These are phyloP conservation scores for Spiromastix sp. DNA, from an alignment of 2,329 filamentous ascomycete genomes.

Conservation along the genomic window DNA sequence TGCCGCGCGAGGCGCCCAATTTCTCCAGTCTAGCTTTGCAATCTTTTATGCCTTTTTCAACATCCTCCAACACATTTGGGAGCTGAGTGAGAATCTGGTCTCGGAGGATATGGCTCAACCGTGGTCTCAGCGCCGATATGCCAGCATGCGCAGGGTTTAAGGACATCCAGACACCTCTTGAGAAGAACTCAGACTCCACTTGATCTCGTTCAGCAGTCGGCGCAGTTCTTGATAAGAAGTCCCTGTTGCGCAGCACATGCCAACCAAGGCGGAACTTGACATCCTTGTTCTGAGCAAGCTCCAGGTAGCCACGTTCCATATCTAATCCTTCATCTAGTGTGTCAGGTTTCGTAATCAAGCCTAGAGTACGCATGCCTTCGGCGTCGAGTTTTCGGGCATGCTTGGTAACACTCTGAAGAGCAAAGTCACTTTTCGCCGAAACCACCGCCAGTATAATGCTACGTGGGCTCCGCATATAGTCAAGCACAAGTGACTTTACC, in stretches of 20 bases:
- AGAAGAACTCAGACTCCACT: constrained; percentile 17
- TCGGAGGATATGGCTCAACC: constrained; percentile 18
- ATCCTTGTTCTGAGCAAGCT: constrained; percentile 17
- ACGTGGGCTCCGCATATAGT: constrained; percentile 48
- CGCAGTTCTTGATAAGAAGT: constrained; percentile 9
- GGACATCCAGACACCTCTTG: constrained; percentile 13
- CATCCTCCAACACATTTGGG: constrained; percentile 16
- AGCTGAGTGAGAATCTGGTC: constrained; percentile 19
- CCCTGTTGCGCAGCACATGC: constrained; percentile 19
- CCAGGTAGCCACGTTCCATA: constrained; percentile 15
- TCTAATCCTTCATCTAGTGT: constrained; percentile 15
- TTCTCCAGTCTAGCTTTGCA: constrained; percentile 31
- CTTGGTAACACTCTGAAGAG: constrained; percentile 49
- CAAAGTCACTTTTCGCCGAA: constrained; percentile 40
- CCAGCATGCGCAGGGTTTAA: constrained; percentile 13
- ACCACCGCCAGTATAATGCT: constrained; percentile 51
- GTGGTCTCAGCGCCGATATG: constrained; percentile 13
- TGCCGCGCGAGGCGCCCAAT: constrained; percentile 39
- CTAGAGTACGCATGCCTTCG: constrained; percentile 19
- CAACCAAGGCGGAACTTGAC: constrained; percentile 18
- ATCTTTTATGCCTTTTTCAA: constrained; percentile 17
- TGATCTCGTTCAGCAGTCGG: constrained; percentile 12
- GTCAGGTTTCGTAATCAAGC: constrained; percentile 27
- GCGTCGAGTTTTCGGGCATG: constrained; percentile 14
- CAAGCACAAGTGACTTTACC: constrained; percentile 3